Percentiles rank a stretch among this genome's conserved stretches.
Conservation (phyloP, 345 rosid genomes). For the Arabis hirsuta region DNA sequence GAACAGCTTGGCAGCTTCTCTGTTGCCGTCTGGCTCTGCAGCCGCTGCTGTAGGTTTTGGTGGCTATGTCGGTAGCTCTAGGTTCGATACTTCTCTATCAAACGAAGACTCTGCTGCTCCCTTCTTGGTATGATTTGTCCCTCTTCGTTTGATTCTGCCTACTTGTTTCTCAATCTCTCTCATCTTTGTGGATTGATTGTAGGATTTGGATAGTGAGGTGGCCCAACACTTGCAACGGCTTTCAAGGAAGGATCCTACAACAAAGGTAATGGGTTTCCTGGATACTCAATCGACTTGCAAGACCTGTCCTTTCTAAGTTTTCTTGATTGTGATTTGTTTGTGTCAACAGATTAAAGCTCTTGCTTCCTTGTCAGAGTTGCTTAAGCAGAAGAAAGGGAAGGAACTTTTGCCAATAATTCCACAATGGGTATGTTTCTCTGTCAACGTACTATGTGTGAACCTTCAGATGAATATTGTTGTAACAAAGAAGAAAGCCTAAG, state of each 20-base stretch:
- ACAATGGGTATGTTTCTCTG: slow-evolving; percentile 76
- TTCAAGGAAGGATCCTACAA: slow-evolving; percentile 84
- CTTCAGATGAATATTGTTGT: neutral
- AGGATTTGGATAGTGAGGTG: slow-evolving; percentile 87
- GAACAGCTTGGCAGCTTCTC: slow-evolving; percentile 75
- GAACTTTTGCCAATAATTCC: slow-evolving; percentile 69
- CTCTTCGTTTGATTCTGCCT: slow-evolving; percentile 2
- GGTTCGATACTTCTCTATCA: slow-evolving; percentile 59
- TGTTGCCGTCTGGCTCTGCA: slow-evolving; percentile 66
- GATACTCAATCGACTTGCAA: slow-evolving; percentile 3
- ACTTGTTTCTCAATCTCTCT: slow-evolving; percentile 20
- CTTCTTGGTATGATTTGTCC: slow-evolving; percentile 47
- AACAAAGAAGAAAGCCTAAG: slow-evolving; percentile 7
- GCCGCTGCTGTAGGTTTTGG: slow-evolving; percentile 79
- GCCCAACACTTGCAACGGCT: slow-evolving; percentile 84
- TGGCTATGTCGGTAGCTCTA: slow-evolving; percentile 85
- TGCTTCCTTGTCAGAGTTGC: slow-evolving; percentile 58
- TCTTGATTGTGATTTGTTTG: slow-evolving; percentile 31
- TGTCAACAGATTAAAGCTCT: slow-evolving; percentile 85
- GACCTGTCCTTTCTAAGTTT: slow-evolving; percentile 16
- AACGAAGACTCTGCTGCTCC: slow-evolving; percentile 51
- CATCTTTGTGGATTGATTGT: slow-evolving; percentile 36
- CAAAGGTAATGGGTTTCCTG: slow-evolving; percentile 60
- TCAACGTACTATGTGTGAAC: neutral
- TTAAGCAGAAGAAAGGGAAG: slow-evolving; percentile 79